These are phyloP conservation scores for Fusarium temperatum DNA, from an alignment of 2,329 filamentous ascomycete genomes.

Conservation along the genomic window DNA sequence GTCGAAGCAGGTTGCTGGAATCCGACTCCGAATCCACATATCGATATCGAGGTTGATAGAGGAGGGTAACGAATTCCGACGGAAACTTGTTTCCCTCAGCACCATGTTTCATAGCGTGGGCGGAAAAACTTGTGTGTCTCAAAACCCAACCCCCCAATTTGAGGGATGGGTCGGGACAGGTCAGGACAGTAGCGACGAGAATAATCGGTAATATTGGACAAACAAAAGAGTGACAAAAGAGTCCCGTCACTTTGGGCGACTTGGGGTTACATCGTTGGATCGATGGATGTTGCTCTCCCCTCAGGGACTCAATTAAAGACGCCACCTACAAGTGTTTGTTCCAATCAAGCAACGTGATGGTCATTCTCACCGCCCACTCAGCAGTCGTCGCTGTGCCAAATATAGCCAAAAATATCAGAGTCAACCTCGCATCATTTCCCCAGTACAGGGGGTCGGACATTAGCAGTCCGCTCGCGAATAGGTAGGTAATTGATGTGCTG, in stretches of 20 bases:
- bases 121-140: conserved; percentile 27
- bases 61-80: conserved; percentile 11
- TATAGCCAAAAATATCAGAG: conserved; percentile 29
- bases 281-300: conserved; percentile 8
- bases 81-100: conserved; percentile 18
- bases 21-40: background rate
- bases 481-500: background rate
- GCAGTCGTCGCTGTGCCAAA: background rate
- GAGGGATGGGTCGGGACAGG: background rate
- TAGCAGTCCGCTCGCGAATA: conserved; percentile 4
- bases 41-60: conserved; percentile 1
- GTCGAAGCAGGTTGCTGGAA: background rate
- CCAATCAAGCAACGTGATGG: conserved; percentile 17
- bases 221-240: conserved; percentile 19
- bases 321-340: conserved; percentile 22
- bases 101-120: conserved; percentile 19
- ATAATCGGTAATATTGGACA: conserved; percentile 22
- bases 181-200: conserved; percentile 4
- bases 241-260: conserved; percentile 9
- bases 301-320: conserved; percentile 7
- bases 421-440: conserved; percentile 35
- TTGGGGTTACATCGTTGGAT: conserved; percentile 33
- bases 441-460: conserved; percentile 31
- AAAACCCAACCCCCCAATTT: background rate
- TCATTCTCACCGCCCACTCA: conserved; percentile 19